A percentile compares a stretch with the other conserved stretches of the same genome.
phyloP scores from a whole-genome alignment of 2,329 filamentous ascomycete genomes.

The Venturia aucupariae region DNA sequence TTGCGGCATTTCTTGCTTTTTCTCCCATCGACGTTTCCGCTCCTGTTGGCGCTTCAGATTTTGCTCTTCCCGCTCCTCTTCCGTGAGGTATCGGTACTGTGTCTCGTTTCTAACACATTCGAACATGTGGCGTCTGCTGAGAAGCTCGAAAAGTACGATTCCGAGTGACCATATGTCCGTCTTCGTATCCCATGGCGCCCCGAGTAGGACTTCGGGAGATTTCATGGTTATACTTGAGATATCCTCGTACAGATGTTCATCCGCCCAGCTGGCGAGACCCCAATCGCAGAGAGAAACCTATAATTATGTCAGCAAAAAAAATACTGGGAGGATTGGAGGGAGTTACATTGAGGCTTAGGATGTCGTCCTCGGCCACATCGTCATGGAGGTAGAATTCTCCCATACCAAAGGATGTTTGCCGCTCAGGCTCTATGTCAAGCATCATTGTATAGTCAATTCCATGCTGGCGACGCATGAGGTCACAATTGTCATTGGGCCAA shows the following conservation, averaged over 20 bases:
- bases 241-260: not conserved
- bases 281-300: not conserved
- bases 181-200: not conserved
- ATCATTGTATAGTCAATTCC: not conserved
- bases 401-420: not conserved
- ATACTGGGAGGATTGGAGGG: not conserved
- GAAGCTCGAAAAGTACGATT: not conserved
- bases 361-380: not conserved
- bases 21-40: too few species aligned
- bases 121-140: not conserved
- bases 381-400: not conserved
- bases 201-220: not conserved
- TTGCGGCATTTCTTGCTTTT: not conserved
- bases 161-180: not conserved
- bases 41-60: too few species aligned
- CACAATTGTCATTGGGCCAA: not conserved
- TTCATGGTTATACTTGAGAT: too few species aligned
- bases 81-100: too few species aligned
- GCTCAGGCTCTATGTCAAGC: not conserved
- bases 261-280: not conserved
- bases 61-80: too few species aligned
- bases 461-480: not conserved
- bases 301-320: not conserved
- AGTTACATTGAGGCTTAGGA: not conserved
- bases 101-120: too few species aligned